Percentiles rank a stretch among this genome's conserved stretches.
Evolutionary conservation across 148 eudicot species (phyloP).

Genomic region (Talinum fruticosum): DNA sequence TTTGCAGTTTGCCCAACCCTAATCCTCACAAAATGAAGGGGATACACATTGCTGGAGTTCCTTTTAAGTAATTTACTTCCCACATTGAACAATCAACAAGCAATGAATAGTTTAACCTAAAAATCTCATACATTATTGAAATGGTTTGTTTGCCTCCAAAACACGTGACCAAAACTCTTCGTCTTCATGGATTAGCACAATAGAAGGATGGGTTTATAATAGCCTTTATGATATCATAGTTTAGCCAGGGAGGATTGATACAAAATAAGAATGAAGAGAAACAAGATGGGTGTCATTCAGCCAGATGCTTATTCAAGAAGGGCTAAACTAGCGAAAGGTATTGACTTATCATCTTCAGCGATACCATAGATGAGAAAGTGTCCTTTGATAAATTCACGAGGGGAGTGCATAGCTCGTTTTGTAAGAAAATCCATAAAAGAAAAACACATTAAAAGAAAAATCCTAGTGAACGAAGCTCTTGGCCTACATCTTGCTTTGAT

Average conservation of each 20-base stretch:
- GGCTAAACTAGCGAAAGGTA: background rate
- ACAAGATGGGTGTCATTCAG: background rate
- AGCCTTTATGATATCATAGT: background rate
- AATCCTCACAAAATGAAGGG: background rate
- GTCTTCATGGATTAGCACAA: background rate
- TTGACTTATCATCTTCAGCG: too few species aligned
- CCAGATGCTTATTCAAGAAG: background rate
- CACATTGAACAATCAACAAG: background rate
- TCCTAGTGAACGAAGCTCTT: too few species aligned
- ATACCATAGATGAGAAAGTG: too few species aligned
- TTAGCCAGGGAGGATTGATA: too few species aligned
- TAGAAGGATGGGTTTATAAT: background rate
- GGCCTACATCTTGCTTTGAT: too few species aligned
- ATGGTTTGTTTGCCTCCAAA: background rate
- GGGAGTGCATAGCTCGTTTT: too few species aligned
- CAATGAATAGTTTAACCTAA: background rate
- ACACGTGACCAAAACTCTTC: background rate
- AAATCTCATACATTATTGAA: background rate
- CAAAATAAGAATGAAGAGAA: background rate
- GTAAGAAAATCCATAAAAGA: too few species aligned
- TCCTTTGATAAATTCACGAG: too few species aligned
- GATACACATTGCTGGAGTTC: background rate
- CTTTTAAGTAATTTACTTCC: background rate
- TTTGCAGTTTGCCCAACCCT: background rate
- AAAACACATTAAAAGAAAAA: too few species aligned